Percentiles rank a stretch among this genome's conserved stretches.
These are phyloP conservation scores for Rhynchosporium secalis DNA, from an alignment of 2,329 filamentous ascomycete genomes.

Conservation along the genomic window DNA sequence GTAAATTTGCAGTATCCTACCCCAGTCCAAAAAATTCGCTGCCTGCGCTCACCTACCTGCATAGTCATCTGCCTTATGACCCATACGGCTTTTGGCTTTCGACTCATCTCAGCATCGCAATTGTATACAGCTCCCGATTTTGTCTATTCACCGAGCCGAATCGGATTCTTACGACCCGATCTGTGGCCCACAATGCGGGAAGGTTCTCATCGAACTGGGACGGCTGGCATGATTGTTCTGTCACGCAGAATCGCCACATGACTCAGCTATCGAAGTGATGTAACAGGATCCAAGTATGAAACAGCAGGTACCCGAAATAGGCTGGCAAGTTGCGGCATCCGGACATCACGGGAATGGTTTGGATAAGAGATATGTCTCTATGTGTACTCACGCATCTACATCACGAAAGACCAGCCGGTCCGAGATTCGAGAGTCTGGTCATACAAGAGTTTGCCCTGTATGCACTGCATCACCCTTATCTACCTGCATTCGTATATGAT, in stretches of 20 bases:
- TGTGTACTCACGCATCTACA: not conserved
- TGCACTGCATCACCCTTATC: not conserved
- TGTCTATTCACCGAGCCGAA: not conserved
- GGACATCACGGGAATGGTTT: not conserved
- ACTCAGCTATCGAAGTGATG: conserved; percentile 9
- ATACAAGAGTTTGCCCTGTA: not conserved
- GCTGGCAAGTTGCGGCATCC: not conserved
- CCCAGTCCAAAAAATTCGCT: not conserved
- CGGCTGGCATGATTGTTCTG: not conserved
- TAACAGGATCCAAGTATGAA: conserved; percentile 10
- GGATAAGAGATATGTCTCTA: not conserved
- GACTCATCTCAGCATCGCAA: conserved; percentile 1
- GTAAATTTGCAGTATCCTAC: not conserved
- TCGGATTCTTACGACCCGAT: not conserved
- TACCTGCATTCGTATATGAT: not conserved
- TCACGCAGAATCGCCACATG: conserved; percentile 12
- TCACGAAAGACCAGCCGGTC: conserved; percentile 2
- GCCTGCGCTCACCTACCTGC: not conserved
- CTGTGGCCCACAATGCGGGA: not conserved
- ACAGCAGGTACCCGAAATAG: conserved; percentile 16
- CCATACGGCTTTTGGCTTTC: not conserved
- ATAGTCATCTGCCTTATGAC: not conserved
- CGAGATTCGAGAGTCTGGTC: not conserved
- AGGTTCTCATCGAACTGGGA: not conserved
- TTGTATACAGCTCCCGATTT: too few species aligned